Percentiles rank a stretch among this genome's conserved stretches.
phyloP scores from a whole-genome alignment of 108 stramenopile species.

The Cyclostephanos tholiformis region DNA sequence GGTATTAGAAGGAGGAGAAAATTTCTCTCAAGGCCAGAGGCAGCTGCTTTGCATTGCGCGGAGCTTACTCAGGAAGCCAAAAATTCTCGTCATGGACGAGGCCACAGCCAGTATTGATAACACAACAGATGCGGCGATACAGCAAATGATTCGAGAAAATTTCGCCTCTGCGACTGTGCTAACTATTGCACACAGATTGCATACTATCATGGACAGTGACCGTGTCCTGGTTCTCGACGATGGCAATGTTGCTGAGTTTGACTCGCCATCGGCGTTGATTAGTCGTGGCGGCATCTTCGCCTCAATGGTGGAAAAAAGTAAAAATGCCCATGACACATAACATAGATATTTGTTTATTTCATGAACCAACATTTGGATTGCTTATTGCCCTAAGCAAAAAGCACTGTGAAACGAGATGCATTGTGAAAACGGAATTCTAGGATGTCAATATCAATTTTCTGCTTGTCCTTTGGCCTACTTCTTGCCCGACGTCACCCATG shows the following conservation, averaged over 20 bases:
- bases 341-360: background rate
- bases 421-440: too few species aligned
- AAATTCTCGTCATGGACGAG: conserved; percentile 95
- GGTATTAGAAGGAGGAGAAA: conserved; percentile 95
- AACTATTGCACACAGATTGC: conserved; percentile 92
- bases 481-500: conserved; percentile 38
- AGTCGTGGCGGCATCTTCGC: conserved; percentile 69
- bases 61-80: conserved; percentile 89
- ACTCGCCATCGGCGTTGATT: conserved; percentile 67
- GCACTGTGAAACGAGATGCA: too few species aligned
- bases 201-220: conserved; percentile 94
- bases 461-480: too few species aligned
- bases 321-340: conserved; percentile 36
- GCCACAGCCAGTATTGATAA: conserved; percentile 92
- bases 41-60: conserved; percentile 97
- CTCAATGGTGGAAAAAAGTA: conserved; percentile 77
- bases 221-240: conserved; percentile 93
- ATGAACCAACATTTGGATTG: too few species aligned
- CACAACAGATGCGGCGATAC: conserved; percentile 84
- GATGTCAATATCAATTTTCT: too few species aligned
- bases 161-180: conserved; percentile 90
- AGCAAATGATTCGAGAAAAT: conserved; percentile 89
- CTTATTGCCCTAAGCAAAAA: too few species aligned
- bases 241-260: conserved; percentile 91
- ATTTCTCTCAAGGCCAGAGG: conserved; percentile 95